Evolutionary conservation across 148 eudicot genomes (phyloP).

Genomic region (Persicaria maculosa): DNA sequence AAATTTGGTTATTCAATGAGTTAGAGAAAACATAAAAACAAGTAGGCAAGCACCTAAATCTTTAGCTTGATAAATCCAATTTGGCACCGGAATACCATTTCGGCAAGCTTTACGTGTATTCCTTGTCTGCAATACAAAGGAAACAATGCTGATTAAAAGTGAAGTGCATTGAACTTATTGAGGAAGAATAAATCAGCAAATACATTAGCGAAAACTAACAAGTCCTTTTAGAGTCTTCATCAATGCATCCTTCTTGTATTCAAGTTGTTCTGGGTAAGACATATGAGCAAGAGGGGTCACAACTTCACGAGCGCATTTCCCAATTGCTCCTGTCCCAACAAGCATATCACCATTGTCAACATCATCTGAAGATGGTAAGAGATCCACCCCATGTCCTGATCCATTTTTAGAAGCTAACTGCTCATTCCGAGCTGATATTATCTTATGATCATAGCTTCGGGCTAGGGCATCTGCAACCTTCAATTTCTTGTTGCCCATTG

Average conservation of each 20-base stretch:
- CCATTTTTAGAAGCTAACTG: constrained; percentile 24
- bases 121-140: constrained; percentile 49
- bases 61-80: constrained; percentile 73
- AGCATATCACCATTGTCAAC: constrained; percentile 32
- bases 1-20: not conserved
- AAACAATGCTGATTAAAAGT: not conserved
- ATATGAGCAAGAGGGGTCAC: constrained; percentile 90
- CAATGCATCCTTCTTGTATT: constrained; percentile 70
- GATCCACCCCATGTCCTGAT: constrained; percentile 20
- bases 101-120: constrained; percentile 95
- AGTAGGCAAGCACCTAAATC: constrained; percentile 59
- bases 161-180: not conserved
- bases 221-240: constrained; percentile 63
- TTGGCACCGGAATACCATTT: constrained; percentile 58
- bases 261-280: constrained; percentile 77
- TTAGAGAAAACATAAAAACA: not conserved
- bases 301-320: constrained; percentile 66
- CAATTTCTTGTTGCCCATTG: constrained; percentile 51
- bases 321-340: constrained; percentile 38
- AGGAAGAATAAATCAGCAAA: not conserved
- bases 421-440: constrained; percentile 22
- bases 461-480: constrained; percentile 69
- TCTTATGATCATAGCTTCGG: constrained; percentile 59
- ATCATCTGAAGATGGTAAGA: constrained; percentile 20
- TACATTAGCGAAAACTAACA: constrained; percentile 35